Conservation (phyloP, 305 asterid genomes). For the Fraxinus dipetala region DNA sequence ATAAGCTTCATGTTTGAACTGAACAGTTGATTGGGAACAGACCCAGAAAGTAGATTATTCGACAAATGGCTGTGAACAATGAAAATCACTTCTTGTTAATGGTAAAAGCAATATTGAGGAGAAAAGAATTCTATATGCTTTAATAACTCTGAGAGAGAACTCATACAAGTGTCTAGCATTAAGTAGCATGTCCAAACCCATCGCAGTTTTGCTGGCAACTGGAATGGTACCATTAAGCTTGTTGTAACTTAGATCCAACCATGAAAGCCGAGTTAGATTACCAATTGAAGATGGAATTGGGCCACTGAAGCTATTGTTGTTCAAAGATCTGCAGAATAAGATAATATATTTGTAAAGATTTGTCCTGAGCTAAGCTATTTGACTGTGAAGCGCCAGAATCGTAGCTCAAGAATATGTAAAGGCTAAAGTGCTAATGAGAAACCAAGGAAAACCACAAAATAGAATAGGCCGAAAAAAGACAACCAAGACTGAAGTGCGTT, state of each 20-base stretch:
- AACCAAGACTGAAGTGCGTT: neutral
- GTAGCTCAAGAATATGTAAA: neutral
- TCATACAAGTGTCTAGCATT: slow-evolving; percentile 73
- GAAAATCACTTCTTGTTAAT: neutral
- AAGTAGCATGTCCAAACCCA: slow-evolving; percentile 70
- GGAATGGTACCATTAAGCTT: slow-evolving; percentile 68
- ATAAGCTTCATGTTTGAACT: slow-evolving; percentile 58
- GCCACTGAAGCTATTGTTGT: slow-evolving; percentile 69
- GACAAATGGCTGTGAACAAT: slow-evolving; percentile 68
- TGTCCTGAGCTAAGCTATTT: neutral
- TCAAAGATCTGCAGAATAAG: slow-evolving; percentile 56
- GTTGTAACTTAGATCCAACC: slow-evolving; percentile 81
- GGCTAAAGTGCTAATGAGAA: neutral
- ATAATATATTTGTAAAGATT: neutral
- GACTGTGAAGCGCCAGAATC: neutral
- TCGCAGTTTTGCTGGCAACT: slow-evolving; percentile 41
- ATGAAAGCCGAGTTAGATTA: slow-evolving; percentile 56
- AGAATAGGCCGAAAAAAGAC: neutral
- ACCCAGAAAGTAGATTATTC: slow-evolving; percentile 65
- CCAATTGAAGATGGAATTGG: slow-evolving; percentile 80
- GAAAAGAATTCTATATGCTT: neutral
- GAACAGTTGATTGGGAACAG: slow-evolving; percentile 53
- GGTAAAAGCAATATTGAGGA: neutral
- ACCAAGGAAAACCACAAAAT: neutral
- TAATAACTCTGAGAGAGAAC: slow-evolving; percentile 8